phyloP scores from a whole-genome alignment of 129 eudicot genomes.

The Apium graveolens region DNA sequence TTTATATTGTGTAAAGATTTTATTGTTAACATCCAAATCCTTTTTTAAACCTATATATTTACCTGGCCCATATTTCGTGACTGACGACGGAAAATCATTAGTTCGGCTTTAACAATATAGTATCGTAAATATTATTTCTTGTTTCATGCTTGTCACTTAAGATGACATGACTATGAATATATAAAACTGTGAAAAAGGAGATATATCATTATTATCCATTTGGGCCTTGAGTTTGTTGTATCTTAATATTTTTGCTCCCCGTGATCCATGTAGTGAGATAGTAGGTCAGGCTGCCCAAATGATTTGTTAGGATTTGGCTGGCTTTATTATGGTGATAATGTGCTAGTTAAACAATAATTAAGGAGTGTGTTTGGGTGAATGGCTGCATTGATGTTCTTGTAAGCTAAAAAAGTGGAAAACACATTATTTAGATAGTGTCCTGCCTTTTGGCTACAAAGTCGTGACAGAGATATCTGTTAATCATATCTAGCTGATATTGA shows the following conservation, averaged over 20 bases:
- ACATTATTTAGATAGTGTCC: background rate
- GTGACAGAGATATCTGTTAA: background rate
- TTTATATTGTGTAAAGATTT: too few species aligned
- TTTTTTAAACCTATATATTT: too few species aligned
- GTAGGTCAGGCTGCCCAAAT: background rate
- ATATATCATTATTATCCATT: background rate
- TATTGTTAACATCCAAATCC: too few species aligned
- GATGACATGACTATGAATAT: background rate
- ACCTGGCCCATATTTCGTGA: too few species aligned
- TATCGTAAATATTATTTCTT: too few species aligned
- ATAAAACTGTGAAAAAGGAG: background rate
- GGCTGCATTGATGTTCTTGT: background rate
- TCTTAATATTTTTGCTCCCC: background rate
- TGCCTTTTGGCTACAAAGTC: background rate
- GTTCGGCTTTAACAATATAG: too few species aligned
- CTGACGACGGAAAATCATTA: too few species aligned
- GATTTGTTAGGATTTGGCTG: background rate
- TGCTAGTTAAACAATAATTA: background rate
- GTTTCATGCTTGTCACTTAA: background rate
- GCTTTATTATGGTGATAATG: background rate
- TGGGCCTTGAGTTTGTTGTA: background rate
- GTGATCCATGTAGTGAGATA: background rate
- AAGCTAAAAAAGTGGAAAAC: background rate
- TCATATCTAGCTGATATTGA: too few species aligned
- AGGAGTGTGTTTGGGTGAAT: background rate